Evolutionary conservation across 1,284 basidiomycete species (phyloP).

Genomic region (Boletus mariae): DNA sequence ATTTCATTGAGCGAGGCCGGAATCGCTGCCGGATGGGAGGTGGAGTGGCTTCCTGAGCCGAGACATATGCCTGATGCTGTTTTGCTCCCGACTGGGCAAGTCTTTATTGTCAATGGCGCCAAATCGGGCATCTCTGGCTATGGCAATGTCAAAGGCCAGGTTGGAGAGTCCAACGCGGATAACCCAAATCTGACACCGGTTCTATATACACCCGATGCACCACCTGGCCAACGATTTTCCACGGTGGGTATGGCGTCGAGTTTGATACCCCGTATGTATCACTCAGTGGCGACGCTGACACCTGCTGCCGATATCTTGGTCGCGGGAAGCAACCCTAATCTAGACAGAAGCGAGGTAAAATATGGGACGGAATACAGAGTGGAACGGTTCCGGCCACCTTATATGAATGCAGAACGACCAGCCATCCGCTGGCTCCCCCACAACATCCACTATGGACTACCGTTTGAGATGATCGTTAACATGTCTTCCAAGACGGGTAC

Average conservation of each 20-base stretch:
- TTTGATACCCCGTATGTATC: conserved; percentile 77
- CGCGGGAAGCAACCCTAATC: conserved; percentile 80
- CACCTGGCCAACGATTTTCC: conserved; percentile 61
- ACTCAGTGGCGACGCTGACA: conserved; percentile 72
- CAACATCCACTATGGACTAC: conserved; percentile 46
- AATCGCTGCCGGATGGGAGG: conserved; percentile 68
- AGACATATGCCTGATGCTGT: conserved; percentile 81
- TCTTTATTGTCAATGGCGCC: conserved; percentile 78
- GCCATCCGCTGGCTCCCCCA: conserved; percentile 39
- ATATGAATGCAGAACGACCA: conserved; percentile 59
- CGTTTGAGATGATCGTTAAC: conserved; percentile 40
- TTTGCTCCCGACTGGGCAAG: conserved; percentile 73
- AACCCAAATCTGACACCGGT: conserved; percentile 72
- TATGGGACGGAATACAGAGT: conserved; percentile 80
- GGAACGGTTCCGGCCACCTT: conserved; percentile 72
- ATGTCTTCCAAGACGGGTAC: conserved; percentile 29
- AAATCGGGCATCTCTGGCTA: conserved; percentile 78
- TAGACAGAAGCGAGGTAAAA: conserved; percentile 64
- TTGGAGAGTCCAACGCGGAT: conserved; percentile 77
- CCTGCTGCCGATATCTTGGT: conserved; percentile 72
- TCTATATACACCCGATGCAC: conserved; percentile 67
- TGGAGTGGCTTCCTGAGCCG: conserved; percentile 70
- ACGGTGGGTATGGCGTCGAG: conserved; percentile 60
- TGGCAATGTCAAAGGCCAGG: conserved; percentile 69
- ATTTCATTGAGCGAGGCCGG: conserved; percentile 63